phyloP scores from a whole-genome alignment of 345 rosid species.

The Viola odorata region DNA sequence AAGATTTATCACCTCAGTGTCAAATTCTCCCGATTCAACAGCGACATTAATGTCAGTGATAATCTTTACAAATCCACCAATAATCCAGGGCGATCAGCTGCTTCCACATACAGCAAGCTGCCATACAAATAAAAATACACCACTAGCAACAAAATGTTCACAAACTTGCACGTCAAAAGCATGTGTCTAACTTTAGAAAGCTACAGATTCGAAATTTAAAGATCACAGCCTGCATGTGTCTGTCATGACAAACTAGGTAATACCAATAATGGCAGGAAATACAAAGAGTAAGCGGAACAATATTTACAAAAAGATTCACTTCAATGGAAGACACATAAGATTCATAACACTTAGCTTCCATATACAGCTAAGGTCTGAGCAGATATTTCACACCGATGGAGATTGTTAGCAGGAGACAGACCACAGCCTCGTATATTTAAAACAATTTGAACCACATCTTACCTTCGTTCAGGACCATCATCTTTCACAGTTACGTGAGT shows the following conservation, averaged over 20 bases:
- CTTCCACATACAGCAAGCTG: constrained; percentile 86
- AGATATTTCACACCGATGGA: constrained; percentile 1
- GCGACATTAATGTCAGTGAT: constrained; percentile 68
- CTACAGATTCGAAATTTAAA: too few relatives aligned
- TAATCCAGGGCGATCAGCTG: constrained; percentile 95
- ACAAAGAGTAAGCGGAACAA: neutral
- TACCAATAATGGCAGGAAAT: neutral
- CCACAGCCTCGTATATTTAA: constrained; percentile 1
- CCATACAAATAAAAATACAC: constrained; percentile 4
- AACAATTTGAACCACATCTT: constrained; percentile 18
- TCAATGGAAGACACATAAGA: too few relatives aligned
- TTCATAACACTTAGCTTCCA: too few relatives aligned
- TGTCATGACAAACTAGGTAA: too few relatives aligned
- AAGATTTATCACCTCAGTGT: constrained; percentile 63
- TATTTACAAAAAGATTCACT: neutral
- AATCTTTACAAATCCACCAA: constrained; percentile 80
- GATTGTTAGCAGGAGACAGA: constrained; percentile 2
- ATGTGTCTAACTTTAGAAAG: neutral
- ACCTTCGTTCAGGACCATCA: constrained; percentile 87
- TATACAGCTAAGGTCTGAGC: neutral
- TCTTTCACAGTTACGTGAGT: constrained; percentile 58
- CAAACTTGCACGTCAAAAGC: neutral
- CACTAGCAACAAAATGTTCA: neutral
- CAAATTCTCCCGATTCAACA: constrained; percentile 95
- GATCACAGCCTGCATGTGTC: too few relatives aligned